Percentiles rank a stretch among this genome's conserved stretches.
phyloP scores from a whole-genome alignment of 2,329 filamentous ascomycete species.

The Lasiodiplodia sp. region DNA sequence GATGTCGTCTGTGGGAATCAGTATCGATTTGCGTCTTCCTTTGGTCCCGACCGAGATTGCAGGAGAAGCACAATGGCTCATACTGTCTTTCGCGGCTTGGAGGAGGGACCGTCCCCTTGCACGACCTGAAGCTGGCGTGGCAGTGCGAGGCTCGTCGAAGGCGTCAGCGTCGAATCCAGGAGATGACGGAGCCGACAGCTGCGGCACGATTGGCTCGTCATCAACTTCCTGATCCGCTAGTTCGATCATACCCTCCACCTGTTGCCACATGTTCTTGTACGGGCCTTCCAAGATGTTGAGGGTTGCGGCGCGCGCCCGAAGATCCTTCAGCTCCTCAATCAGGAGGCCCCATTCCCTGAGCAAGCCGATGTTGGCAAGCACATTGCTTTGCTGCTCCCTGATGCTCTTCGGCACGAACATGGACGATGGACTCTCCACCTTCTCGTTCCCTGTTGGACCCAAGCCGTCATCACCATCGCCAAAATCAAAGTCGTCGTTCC shows the following conservation, averaged over 20 bases:
- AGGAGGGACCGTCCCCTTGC: constrained; percentile 16
- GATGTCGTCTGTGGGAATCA: constrained; percentile 42
- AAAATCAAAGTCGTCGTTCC: constrained; percentile 90
- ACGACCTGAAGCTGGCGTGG: constrained; percentile 11
- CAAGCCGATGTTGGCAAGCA: constrained; percentile 83
- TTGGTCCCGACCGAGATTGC: constrained; percentile 1
- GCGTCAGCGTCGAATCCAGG: constrained; percentile 65
- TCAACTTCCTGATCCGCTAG: constrained; percentile 74
- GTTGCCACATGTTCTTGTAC: constrained; percentile 72
- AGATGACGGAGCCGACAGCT: constrained; percentile 62
- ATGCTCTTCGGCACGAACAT: constrained; percentile 83
- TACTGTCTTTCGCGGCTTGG: constrained; percentile 15
- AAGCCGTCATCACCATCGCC: constrained; percentile 42
- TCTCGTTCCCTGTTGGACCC: constrained; percentile 46
- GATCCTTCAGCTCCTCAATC: constrained; percentile 82
- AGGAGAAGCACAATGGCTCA: constrained; percentile 19
- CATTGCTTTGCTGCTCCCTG: constrained; percentile 80
- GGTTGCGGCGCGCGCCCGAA: constrained; percentile 73
- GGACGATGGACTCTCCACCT: constrained; percentile 50
- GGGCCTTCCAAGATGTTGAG: constrained; percentile 70
- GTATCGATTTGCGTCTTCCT: constrained; percentile 43
- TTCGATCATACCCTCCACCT: constrained; percentile 86
- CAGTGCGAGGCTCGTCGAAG: constrained; percentile 57
- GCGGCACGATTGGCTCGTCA: constrained; percentile 60
- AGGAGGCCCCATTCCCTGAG: constrained; percentile 81